phyloP scores from a whole-genome alignment of 768 basidiomycete genomes.

The Naematelia aurantialba region DNA sequence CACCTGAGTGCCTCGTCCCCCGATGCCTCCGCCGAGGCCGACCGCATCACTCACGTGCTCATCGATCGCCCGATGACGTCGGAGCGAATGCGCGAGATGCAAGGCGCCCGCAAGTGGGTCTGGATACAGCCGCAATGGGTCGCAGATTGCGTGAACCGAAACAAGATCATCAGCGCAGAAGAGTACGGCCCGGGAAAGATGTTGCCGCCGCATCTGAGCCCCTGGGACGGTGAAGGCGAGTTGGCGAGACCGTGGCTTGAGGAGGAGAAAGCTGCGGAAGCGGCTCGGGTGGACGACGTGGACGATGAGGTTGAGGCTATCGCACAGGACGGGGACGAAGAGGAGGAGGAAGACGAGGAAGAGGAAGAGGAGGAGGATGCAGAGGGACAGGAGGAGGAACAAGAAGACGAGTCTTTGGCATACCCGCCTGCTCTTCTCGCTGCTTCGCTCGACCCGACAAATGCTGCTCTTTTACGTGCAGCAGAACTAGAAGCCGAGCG shows the following conservation, averaged over 20 bases:
- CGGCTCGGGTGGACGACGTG: slow-evolving; percentile 8
- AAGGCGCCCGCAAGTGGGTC: slow-evolving; percentile 66
- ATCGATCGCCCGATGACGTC: slow-evolving; percentile 73
- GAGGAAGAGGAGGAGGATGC: slow-evolving; percentile 48
- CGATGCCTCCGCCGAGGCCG: slow-evolving; percentile 58
- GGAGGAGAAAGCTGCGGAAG: slow-evolving; percentile 5
- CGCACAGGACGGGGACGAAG: slow-evolving; percentile 49
- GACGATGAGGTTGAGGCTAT: slow-evolving; percentile 64
- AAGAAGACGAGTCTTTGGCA: slow-evolving; percentile 22
- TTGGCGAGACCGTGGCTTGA: slow-evolving; percentile 48
- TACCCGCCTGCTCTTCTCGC: slow-evolving; percentile 52
- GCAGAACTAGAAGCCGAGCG: slow-evolving; percentile 91
- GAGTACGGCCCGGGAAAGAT: slow-evolving; percentile 77
- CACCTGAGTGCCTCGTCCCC: slow-evolving; percentile 56
- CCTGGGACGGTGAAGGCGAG: slow-evolving; percentile 73
- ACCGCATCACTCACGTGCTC: slow-evolving; percentile 90
- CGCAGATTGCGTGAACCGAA: slow-evolving; percentile 88
- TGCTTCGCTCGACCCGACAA: slow-evolving; percentile 54
- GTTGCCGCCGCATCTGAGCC: slow-evolving; percentile 91
- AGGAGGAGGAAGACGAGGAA: slow-evolving; percentile 48
- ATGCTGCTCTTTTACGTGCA: slow-evolving; percentile 68
- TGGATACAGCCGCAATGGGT: slow-evolving; percentile 98
- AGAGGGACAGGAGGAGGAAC: slow-evolving; percentile 45
- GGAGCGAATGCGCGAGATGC: slow-evolving; percentile 57
- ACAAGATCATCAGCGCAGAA: slow-evolving; percentile 77